These are phyloP conservation scores for Volvox africanus DNA, from an alignment of 139 green algal species.

Conservation along the genomic window DNA sequence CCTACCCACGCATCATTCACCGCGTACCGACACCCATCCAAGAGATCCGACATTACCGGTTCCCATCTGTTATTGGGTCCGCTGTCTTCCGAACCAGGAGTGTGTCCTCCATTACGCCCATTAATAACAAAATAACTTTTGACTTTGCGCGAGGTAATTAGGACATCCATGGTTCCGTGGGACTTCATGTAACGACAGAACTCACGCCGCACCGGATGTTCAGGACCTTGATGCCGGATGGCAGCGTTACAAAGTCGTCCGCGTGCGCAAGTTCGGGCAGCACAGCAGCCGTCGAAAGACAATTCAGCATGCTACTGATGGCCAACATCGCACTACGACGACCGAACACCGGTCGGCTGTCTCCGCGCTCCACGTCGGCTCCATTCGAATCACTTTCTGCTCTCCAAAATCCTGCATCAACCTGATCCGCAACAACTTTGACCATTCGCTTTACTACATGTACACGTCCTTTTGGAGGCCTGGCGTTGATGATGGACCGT, in stretches of 20 bases:
- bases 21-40: too few relatives aligned
- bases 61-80: too few relatives aligned
- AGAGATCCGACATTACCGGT: too few relatives aligned
- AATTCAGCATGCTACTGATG: not conserved
- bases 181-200: too few relatives aligned
- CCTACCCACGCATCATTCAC: too few relatives aligned
- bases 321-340: not conserved
- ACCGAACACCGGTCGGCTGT: not conserved
- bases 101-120: too few relatives aligned
- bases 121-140: too few relatives aligned
- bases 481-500: not conserved
- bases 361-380: not conserved
- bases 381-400: not conserved
- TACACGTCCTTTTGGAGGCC: not conserved
- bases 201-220: slow-evolving; percentile 5
- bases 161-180: too few relatives aligned
- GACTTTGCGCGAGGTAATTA: too few relatives aligned
- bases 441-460: not conserved
- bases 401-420: not conserved
- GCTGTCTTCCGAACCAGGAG: too few relatives aligned
- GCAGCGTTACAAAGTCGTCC: slow-evolving; percentile 55
- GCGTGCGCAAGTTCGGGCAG: not conserved
- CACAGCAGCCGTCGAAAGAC: not conserved
- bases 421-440: not conserved
- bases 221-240: slow-evolving; percentile 40